These are phyloP conservation scores for Gliomastix tumulicola DNA, from an alignment of 2,329 filamentous ascomycete genomes.

Conservation along the genomic window DNA sequence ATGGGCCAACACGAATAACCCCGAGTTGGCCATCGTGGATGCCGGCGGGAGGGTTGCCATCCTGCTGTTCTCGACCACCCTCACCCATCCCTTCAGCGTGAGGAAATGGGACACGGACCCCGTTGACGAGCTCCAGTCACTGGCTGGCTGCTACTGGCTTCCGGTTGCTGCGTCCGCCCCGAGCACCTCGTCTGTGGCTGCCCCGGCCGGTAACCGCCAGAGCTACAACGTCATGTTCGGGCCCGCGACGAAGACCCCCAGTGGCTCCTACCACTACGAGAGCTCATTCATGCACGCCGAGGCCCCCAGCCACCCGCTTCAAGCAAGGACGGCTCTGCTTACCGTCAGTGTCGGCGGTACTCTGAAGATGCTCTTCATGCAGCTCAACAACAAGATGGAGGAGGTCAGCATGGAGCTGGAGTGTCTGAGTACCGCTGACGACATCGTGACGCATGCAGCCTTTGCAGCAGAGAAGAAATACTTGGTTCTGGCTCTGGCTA, in stretches of 20 bases:
- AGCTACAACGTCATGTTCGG: conserved; percentile 43
- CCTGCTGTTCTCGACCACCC: conserved; percentile 59
- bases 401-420: conserved; percentile 71
- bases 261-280: conserved; percentile 61
- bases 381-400: conserved; percentile 64
- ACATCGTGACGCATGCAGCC: conserved; percentile 74
- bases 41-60: conserved; percentile 70
- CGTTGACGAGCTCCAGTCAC: conserved; percentile 65
- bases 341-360: conserved; percentile 69
- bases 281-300: conserved; percentile 57
- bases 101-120: conserved; percentile 60
- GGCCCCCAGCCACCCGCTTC: conserved; percentile 67
- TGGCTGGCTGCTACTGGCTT: conserved; percentile 86
- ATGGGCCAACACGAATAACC: conserved; percentile 67
- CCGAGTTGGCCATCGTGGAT: conserved; percentile 81
- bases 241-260: conserved; percentile 53
- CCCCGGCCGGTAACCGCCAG: conserved; percentile 13
- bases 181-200: not conserved
- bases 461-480: conserved; percentile 64
- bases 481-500: conserved; percentile 60
- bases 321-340: conserved; percentile 65
- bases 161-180: conserved; percentile 34
- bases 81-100: conserved; percentile 64
- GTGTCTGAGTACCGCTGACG: conserved; percentile 62
- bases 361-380: conserved; percentile 71